Conservation (phyloP, 768 basidiomycete genomes). For the Candolleomyces aberdarensis region DNA sequence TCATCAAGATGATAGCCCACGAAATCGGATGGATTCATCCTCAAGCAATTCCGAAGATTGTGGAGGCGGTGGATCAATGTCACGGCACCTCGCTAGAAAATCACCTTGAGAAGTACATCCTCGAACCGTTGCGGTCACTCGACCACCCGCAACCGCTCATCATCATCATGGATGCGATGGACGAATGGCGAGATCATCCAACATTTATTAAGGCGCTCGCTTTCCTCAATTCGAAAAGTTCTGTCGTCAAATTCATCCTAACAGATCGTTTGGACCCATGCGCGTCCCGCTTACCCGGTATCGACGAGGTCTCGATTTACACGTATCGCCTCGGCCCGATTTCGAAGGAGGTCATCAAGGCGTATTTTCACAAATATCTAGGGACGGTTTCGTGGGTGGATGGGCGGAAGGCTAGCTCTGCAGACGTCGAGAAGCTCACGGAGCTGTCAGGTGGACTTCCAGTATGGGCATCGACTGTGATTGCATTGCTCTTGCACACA, state of each 20-base stretch:
- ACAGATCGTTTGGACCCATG: too few species aligned
- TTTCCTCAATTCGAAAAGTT: neutral
- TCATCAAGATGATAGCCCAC: too few species aligned
- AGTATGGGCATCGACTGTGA: neutral
- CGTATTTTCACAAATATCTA: too few species aligned
- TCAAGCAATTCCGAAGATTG: neutral
- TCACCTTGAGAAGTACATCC: neutral
- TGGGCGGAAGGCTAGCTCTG: neutral
- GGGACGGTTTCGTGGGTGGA: neutral
- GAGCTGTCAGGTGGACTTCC: neutral
- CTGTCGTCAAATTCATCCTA: neutral
- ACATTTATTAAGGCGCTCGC: slow-evolving; percentile 3
- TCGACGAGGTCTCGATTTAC: too few species aligned
- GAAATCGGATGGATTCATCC: too few species aligned
- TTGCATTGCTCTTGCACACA: neutral
- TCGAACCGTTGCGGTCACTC: slow-evolving; percentile 4
- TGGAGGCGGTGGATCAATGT: neutral
- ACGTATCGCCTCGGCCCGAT: too few species aligned
- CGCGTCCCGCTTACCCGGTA: too few species aligned
- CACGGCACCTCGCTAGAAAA: neutral
- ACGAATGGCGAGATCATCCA: slow-evolving; percentile 5
- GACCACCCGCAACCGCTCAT: neutral
- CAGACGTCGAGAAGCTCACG: neutral
- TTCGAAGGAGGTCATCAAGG: too few species aligned
- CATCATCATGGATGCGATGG: slow-evolving; percentile 9